Evolutionary conservation across 768 basidiomycete genomes (phyloP), one percentile per base, ranked within the genome.

Genomic region (Rhizopogon vesiculosus): DNA sequence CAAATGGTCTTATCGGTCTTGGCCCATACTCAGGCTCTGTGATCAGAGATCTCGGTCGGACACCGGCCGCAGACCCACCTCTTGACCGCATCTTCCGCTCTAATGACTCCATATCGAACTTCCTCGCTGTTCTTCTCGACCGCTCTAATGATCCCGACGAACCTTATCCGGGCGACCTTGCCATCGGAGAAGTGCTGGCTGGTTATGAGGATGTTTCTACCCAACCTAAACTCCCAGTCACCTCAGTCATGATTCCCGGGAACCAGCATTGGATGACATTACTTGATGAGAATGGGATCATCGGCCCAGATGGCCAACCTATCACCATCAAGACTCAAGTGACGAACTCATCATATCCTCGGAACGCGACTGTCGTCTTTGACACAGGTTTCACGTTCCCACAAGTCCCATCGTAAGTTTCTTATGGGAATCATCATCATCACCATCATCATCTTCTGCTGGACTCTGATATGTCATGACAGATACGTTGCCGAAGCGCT

Each of bases 371-470:
- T 1, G 80, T 79, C 4, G 74, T 90, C 3, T 71, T 89, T 31
- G 89, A 91, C 64, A 83, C 85, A 4, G 88, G 89, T 0, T 89
- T 86, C 66, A 77, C 85, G 0, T 71, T 88, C 2, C 79, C 85
- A 12, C 87, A 88, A 64, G 75, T 87, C 40, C 75, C 84, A 50
- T 59, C 71, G 81, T 81, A 64, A 45, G 73, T 31, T n/a, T 10
- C 2, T 46, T 18, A 10, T 18, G 2, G 18, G 13, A 35, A 13
- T 3, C 16, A 42, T 58, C 25, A 25, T 25, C 25, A 25, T 25
- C 25, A 25, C 4, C 25, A 25, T 4, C 5, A 18, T 54, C 28
- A 29, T 60, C 39, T 41, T 62, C 48, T 51, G 48, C 56, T 57
- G 41, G 56, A 45, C 29, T 63, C 61, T 59, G 56, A 60, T 49